phyloP scores from a whole-genome alignment of 148 eudicot species.

The Vaccinium darrowii region DNA sequence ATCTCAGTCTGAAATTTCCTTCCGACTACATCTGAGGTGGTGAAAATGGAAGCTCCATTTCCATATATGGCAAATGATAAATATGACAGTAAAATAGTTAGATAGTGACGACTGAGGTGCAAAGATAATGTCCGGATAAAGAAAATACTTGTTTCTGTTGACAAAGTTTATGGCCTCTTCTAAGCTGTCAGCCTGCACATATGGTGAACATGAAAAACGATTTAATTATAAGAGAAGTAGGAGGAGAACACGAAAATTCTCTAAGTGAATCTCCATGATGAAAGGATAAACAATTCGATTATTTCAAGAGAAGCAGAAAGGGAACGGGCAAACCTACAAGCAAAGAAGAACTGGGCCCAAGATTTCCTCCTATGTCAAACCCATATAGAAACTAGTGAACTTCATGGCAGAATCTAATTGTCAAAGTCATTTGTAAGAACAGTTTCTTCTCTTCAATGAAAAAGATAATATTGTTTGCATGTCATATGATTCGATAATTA shows the following conservation, averaged over 20 bases:
- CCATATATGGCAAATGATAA: constrained; percentile 62
- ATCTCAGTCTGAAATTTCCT: constrained; percentile 94
- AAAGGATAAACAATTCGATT: not conserved
- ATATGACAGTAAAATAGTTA: not conserved
- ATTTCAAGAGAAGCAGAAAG: not conserved
- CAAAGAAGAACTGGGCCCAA: constrained; percentile 96
- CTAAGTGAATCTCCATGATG: not conserved
- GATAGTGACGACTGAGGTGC: not conserved
- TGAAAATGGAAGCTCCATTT: constrained; percentile 92
- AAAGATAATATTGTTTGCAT: too few relatives aligned
- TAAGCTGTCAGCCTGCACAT: too few relatives aligned
- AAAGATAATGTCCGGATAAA: not conserved
- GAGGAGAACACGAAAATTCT: too few relatives aligned
- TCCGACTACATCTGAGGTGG: constrained; percentile 88
- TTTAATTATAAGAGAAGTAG: too few relatives aligned
- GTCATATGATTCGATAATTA: too few relatives aligned
- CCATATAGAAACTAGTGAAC: not conserved
- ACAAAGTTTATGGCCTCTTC: constrained; percentile 86
- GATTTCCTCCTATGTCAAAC: constrained; percentile 77
- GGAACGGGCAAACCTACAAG: constrained; percentile 67
- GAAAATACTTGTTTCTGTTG: constrained; percentile 72
- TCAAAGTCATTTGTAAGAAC: too few relatives aligned
- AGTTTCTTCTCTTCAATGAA: too few relatives aligned
- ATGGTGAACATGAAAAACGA: too few relatives aligned
- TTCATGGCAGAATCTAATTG: not conserved